Evolutionary conservation across 2,329 filamentous ascomycete species (phyloP).

Genomic region (Leptodontidium sp.): DNA sequence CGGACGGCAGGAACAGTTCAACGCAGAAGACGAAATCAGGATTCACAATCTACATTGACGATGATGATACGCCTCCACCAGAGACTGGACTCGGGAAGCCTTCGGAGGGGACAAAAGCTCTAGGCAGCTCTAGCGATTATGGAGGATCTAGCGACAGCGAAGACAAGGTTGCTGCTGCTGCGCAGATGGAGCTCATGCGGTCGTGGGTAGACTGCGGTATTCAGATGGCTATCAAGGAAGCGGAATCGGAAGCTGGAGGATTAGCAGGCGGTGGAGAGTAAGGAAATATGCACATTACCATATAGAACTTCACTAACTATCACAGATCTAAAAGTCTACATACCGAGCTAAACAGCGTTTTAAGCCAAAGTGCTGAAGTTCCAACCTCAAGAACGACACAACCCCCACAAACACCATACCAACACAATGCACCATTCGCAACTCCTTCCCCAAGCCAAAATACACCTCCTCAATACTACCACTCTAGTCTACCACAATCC

Average conservation of each 20-base stretch:
- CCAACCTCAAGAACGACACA: neutral
- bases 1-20: neutral
- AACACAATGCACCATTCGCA: neutral
- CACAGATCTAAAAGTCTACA: neutral
- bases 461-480: neutral
- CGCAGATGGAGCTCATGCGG: conserved; percentile 23
- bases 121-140: conserved; percentile 9
- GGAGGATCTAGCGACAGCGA: conserved; percentile 16
- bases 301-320: neutral
- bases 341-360: neutral
- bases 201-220: conserved; percentile 26
- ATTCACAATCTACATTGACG: conserved; percentile 11
- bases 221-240: conserved; percentile 20
- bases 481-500: neutral
- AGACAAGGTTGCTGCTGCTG: neutral
- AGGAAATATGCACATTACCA: neutral
- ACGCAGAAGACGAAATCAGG: neutral
- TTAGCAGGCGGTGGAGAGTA: neutral
- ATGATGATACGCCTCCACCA: conserved; percentile 10
- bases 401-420: neutral
- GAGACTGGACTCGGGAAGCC: neutral
- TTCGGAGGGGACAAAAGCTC: neutral
- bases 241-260: neutral
- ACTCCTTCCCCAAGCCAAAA: neutral
- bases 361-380: neutral